phyloP scores from a whole-genome alignment of 225 moss, liverwort and hornwort species.

The Sphagnum contortum region DNA sequence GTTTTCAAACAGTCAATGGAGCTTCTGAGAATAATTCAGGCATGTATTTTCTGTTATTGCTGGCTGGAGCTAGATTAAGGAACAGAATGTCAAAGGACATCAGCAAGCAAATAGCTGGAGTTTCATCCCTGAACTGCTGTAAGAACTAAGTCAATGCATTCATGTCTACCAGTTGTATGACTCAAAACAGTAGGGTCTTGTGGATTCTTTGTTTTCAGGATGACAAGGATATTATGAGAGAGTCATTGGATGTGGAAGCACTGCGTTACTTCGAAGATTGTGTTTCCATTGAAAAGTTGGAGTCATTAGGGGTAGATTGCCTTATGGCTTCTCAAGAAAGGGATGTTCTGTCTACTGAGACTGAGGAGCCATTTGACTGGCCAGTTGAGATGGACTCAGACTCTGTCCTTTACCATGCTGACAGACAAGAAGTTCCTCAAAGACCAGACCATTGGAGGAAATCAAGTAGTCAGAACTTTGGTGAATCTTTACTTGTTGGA shows the following conservation, averaged over 20 bases:
- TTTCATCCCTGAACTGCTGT: neutral
- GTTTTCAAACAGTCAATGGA: too few relatives aligned
- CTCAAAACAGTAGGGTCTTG: constrained; percentile 3
- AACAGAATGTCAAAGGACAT: too few relatives aligned
- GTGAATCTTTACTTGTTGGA: constrained; percentile 4
- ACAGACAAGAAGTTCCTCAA: neutral
- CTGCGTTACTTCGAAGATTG: constrained; percentile 57
- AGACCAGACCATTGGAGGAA: neutral
- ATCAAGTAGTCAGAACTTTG: constrained; percentile 18
- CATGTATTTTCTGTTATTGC: too few relatives aligned
- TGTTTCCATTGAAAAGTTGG: constrained; percentile 53
- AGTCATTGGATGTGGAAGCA: constrained; percentile 50
- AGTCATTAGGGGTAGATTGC: constrained; percentile 37
- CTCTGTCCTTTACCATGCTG: too few relatives aligned
- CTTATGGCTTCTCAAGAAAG: constrained; percentile 16
- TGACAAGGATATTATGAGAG: constrained; percentile 40
- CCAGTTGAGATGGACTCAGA: constrained; percentile 15
- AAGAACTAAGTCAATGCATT: too few relatives aligned
- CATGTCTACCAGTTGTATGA: too few relatives aligned
- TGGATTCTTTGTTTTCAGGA: constrained; percentile 26
- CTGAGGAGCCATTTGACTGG: constrained; percentile 27
- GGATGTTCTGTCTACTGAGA: constrained; percentile 1
- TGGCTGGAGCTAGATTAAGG: too few relatives aligned
- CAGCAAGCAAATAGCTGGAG: neutral
- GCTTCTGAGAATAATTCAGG: too few relatives aligned